Percentiles rank a stretch among this genome's conserved stretches.
Conservation (phyloP, 2,329 filamentous ascomycete genomes). For the Zasmidium cellare region DNA sequence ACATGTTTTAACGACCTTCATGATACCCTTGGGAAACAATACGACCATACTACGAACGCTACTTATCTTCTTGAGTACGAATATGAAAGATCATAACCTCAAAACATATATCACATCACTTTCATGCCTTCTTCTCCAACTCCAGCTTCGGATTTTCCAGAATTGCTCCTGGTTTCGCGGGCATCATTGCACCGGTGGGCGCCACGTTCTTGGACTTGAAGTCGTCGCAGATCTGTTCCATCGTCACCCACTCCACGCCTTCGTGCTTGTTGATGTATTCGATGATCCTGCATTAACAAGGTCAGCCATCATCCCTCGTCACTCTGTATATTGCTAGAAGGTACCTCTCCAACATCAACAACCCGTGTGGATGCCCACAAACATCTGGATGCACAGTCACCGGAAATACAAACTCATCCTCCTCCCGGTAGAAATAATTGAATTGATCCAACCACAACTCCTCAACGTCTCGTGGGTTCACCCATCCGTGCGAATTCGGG, state of each 20-base stretch:
- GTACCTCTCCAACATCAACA: slow-evolving; percentile 71
- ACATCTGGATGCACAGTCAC: slow-evolving; percentile 78
- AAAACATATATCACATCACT: background rate
- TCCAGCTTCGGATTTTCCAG: slow-evolving; percentile 43
- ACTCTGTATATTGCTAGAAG: slow-evolving; percentile 11
- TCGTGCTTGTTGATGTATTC: slow-evolving; percentile 67
- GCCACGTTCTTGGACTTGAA: slow-evolving; percentile 67
- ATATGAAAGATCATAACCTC: background rate
- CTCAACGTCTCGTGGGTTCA: slow-evolving; percentile 58
- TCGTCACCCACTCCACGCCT: slow-evolving; percentile 66
- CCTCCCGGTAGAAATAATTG: slow-evolving; percentile 73
- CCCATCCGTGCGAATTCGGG: slow-evolving; percentile 64
- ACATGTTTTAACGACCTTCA: background rate
- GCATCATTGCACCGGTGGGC: slow-evolving; percentile 61
- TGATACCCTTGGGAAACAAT: background rate
- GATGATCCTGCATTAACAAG: slow-evolving; percentile 48
- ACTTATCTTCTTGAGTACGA: background rate
- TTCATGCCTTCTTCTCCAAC: slow-evolving; percentile 27
- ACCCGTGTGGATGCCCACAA: slow-evolving; percentile 67
- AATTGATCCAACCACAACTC: slow-evolving; percentile 68
- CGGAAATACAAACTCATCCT: slow-evolving; percentile 75
- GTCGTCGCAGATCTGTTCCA: slow-evolving; percentile 70
- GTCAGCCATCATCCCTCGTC: slow-evolving; percentile 5
- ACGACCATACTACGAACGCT: background rate
- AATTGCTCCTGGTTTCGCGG: slow-evolving; percentile 56